Evolutionary conservation across 345 rosid genomes (phyloP).

Genomic region (Hevea brasiliensis): DNA sequence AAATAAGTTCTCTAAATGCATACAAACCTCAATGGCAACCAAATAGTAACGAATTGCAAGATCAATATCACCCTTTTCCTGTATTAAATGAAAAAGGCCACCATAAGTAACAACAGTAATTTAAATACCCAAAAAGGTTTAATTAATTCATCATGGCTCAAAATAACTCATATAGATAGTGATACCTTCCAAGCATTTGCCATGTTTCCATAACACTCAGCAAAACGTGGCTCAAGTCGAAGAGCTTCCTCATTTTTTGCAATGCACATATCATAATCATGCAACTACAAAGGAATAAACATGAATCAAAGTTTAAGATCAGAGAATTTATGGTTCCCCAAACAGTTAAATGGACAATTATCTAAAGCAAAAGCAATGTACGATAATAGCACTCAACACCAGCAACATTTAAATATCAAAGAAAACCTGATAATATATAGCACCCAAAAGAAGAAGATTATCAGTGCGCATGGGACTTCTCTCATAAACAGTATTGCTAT

Average conservation of each 20-base stretch:
- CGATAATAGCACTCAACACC: not conserved
- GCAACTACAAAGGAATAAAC: constrained; percentile 51
- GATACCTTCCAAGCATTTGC: constrained; percentile 99
- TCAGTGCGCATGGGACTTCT: constrained; percentile 78
- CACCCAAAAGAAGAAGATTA: constrained; percentile 94
- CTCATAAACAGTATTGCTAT: constrained; percentile 74
- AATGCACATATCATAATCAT: constrained; percentile 96
- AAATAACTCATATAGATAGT: not conserved
- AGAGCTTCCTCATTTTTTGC: constrained; percentile 95
- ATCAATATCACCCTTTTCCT: constrained; percentile 97
- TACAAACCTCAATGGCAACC: constrained; percentile 92
- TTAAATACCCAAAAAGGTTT: not conserved
- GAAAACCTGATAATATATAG: constrained; percentile 90
- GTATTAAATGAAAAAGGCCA: constrained; percentile 14
- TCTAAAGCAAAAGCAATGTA: not conserved
- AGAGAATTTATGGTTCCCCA: not conserved
- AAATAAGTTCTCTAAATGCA: not conserved
- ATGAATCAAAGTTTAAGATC: not conserved
- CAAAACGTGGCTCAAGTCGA: constrained; percentile 81
- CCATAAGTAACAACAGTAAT: not conserved
- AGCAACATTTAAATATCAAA: not conserved
- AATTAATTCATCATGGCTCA: not conserved
- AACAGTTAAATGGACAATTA: not conserved
- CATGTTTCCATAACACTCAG: constrained; percentile 99
- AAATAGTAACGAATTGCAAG: constrained; percentile 85